phyloP scores from a whole-genome alignment of 2,329 filamentous ascomycete genomes.

The Exophiala alcalophila region DNA sequence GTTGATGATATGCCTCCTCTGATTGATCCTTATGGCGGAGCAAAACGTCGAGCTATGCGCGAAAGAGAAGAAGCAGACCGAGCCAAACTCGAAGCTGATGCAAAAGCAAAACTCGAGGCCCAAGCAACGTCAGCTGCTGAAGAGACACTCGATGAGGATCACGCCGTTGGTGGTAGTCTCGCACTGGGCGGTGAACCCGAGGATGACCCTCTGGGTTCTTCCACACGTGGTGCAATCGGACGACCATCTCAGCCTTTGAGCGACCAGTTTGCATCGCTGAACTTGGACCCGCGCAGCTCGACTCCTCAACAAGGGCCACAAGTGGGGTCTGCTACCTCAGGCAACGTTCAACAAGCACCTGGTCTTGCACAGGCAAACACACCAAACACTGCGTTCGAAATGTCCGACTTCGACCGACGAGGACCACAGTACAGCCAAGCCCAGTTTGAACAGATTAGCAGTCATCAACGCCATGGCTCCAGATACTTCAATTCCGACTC shows the following conservation, averaged over 20 bases:
- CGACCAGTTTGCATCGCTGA: conserved; percentile 52
- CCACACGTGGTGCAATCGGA: conserved; percentile 61
- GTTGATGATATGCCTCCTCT: conserved; percentile 67
- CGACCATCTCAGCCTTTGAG: conserved; percentile 64
- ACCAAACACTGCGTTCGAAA: conserved; percentile 30
- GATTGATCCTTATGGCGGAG: conserved; percentile 78
- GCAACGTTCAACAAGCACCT: conserved; percentile 58
- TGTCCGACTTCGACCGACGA: conserved; percentile 52
- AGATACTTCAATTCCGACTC: conserved; percentile 78
- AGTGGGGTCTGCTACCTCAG: conserved; percentile 62
- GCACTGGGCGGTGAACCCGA: conserved; percentile 92
- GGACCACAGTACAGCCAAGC: conserved; percentile 61
- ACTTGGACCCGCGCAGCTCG: conserved; percentile 68
- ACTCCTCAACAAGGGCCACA: conserved; percentile 78
- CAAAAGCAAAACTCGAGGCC: conserved; percentile 51
- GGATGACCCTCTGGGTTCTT: conserved; percentile 52
- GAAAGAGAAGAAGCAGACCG: conserved; percentile 66
- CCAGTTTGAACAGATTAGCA: conserved; percentile 52
- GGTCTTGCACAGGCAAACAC: conserved; percentile 47
- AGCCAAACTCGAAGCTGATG: conserved; percentile 53
- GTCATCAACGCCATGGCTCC: conserved; percentile 80
- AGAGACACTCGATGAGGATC: conserved; percentile 62
- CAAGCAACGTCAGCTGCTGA: conserved; percentile 34
- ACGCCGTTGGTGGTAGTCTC: conserved; percentile 77
- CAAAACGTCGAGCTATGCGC: conserved; percentile 73